phyloP scores from a whole-genome alignment of 2,329 filamentous ascomycete species.

The Cadophora gregata region DNA sequence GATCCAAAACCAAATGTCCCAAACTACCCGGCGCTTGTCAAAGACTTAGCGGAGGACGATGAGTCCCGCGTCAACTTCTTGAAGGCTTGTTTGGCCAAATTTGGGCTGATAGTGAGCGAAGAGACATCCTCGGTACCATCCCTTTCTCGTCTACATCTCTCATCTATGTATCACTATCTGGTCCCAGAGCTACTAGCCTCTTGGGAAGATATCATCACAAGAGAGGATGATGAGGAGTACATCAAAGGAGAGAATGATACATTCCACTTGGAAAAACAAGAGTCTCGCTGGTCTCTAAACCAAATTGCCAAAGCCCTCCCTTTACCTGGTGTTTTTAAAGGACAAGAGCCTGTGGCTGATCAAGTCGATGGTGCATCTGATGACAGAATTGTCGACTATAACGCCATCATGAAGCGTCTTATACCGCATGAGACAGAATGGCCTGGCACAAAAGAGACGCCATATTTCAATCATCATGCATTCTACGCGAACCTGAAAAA shows the following conservation, averaged over 20 bases:
- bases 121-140: conserved; percentile 74
- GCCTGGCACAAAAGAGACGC: conserved; percentile 76
- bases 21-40: conserved; percentile 73
- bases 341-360: conserved; percentile 42
- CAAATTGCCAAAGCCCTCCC: conserved; percentile 60
- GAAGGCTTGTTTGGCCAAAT: conserved; percentile 77
- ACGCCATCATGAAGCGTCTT: conserved; percentile 73
- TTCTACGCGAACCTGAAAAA: conserved; percentile 75
- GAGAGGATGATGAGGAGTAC: conserved; percentile 69
- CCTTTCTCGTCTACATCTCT: conserved; percentile 83
- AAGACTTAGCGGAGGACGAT: conserved; percentile 72
- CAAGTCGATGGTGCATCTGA: conserved; percentile 46
- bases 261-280: conserved; percentile 76
- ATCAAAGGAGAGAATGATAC: conserved; percentile 83
- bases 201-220: conserved; percentile 71
- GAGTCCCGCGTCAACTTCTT: conserved; percentile 74
- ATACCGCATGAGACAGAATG: conserved; percentile 71
- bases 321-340: conserved; percentile 28
- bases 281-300: conserved; percentile 63
- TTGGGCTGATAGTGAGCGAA: conserved; percentile 80
- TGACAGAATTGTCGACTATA: conserved; percentile 76
- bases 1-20: conserved; percentile 69
- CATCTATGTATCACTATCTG: conserved; percentile 67
- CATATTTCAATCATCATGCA: conserved; percentile 82
- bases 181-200: conserved; percentile 71